Conservation (phyloP, 2,329 filamentous ascomycete genomes). For the Fusarium acutatum region DNA sequence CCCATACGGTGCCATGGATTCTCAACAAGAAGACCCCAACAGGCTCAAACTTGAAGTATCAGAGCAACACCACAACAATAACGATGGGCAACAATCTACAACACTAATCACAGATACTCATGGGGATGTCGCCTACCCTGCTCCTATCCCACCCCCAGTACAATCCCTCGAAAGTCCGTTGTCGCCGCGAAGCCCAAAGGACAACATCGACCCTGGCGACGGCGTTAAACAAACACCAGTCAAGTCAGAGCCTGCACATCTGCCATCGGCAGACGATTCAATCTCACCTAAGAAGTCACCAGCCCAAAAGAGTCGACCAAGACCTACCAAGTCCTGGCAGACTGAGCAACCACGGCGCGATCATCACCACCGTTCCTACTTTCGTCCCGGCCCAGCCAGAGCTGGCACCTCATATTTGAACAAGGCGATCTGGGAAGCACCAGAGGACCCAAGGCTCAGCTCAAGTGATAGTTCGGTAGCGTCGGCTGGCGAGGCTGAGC, state of each 20-base stretch:
- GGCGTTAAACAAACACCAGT: not conserved
- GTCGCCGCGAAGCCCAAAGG: slow-evolving; percentile 9
- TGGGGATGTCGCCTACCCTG: slow-evolving; percentile 23
- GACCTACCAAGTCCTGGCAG: slow-evolving; percentile 33
- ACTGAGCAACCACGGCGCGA: slow-evolving; percentile 28
- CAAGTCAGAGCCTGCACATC: slow-evolving; percentile 1
- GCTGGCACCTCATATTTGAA: slow-evolving; percentile 36
- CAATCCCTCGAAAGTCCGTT: slow-evolving; percentile 24
- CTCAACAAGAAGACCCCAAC: slow-evolving; percentile 5
- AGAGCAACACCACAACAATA: slow-evolving; percentile 9
- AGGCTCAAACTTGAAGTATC: slow-evolving; percentile 17
- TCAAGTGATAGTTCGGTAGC: slow-evolving; percentile 26
- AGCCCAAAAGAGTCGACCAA: slow-evolving; percentile 14
- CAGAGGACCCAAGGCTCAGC: not conserved
- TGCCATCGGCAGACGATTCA: not conserved
- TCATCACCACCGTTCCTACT: slow-evolving; percentile 4
- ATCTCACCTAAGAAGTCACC: not conserved
- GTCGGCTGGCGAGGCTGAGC: slow-evolving; percentile 16
- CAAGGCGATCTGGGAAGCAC: slow-evolving; percentile 31
- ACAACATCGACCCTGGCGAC: not conserved
- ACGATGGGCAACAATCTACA: not conserved
- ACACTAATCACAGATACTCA: slow-evolving; percentile 20
- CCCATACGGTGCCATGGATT: slow-evolving; percentile 6
- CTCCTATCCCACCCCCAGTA: slow-evolving; percentile 13
- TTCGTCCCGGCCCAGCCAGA: slow-evolving; percentile 30